Evolutionary conservation across 352 stramenopile genomes (phyloP).

Genomic region (Hyaloperonospora brassicae): DNA sequence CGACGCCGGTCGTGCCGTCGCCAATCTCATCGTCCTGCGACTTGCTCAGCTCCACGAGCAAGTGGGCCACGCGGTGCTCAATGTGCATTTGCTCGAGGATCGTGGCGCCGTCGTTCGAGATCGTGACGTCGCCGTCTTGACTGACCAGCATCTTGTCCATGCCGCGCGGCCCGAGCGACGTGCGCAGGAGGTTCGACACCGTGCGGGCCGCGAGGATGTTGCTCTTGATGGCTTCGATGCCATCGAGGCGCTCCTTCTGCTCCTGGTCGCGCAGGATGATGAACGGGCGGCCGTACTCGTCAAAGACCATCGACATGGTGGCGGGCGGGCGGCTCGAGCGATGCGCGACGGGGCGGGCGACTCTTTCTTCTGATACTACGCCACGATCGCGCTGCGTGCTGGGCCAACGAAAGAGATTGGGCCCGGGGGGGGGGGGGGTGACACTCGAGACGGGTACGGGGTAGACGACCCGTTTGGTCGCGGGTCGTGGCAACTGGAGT

Average conservation of each 20-base stretch:
- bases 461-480: too few species aligned
- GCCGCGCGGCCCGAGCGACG: conserved; percentile 95
- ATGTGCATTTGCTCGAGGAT: conserved; percentile 99
- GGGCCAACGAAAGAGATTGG: too few species aligned
- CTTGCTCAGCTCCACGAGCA: conserved; percentile 98
- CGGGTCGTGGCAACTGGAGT: too few species aligned
- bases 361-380: too few species aligned
- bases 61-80: conserved; percentile 95
- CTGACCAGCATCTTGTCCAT: conserved; percentile 99
- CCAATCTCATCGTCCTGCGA: conserved; percentile 99
- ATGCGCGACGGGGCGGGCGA: too few species aligned
- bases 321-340: neutral
- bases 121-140: conserved; percentile 98
- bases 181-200: conserved; percentile 95
- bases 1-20: conserved; percentile 99
- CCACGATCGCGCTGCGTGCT: too few species aligned
- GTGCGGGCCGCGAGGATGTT: conserved; percentile 98
- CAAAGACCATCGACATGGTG: conserved; percentile 90
- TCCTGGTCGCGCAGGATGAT: conserved; percentile 99
- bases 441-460: too few species aligned
- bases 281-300: conserved; percentile 99
- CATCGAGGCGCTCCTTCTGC: conserved; percentile 96
- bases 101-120: conserved; percentile 99
- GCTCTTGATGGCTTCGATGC: conserved; percentile 96
- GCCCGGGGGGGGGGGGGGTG: too few species aligned